These are phyloP conservation scores for Leptodontidium sp. DNA, from an alignment of 2,329 filamentous ascomycete genomes.

Conservation along the genomic window DNA sequence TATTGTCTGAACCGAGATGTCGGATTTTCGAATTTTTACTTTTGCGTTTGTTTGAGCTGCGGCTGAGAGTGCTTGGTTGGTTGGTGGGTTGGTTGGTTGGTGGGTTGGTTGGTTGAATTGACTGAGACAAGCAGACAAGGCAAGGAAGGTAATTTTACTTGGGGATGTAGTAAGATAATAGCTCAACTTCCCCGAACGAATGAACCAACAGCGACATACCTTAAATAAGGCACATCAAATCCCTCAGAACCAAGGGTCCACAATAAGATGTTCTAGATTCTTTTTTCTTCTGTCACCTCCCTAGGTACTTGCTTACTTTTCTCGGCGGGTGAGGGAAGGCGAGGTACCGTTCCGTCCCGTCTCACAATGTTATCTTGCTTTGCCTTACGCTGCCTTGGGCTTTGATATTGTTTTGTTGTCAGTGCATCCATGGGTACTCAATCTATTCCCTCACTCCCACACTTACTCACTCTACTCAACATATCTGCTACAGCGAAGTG, in stretches of 20 bases:
- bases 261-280: constrained; percentile 7
- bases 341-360: constrained; percentile 11
- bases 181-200: not conserved
- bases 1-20: not conserved
- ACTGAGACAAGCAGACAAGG: not conserved
- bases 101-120: not conserved
- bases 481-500: too few species aligned
- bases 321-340: not conserved
- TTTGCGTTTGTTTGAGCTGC: not conserved
- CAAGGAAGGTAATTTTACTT: too few species aligned
- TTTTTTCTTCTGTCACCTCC: constrained; percentile 6
- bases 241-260: constrained; percentile 4
- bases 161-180: too few species aligned
- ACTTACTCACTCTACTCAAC: too few species aligned
- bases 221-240: not conserved
- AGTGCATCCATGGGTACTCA: not conserved
- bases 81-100: not conserved
- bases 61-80: not conserved
- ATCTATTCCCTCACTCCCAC: too few species aligned
- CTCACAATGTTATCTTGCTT: not conserved
- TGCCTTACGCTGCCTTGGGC: not conserved
- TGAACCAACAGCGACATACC: not conserved
- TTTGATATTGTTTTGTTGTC: not conserved
- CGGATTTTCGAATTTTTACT: not conserved
- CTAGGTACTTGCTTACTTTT: not conserved